phyloP scores from a whole-genome alignment of 495 filamentous ascomycete species.

The Pseudomonodictys pantanalensis region DNA sequence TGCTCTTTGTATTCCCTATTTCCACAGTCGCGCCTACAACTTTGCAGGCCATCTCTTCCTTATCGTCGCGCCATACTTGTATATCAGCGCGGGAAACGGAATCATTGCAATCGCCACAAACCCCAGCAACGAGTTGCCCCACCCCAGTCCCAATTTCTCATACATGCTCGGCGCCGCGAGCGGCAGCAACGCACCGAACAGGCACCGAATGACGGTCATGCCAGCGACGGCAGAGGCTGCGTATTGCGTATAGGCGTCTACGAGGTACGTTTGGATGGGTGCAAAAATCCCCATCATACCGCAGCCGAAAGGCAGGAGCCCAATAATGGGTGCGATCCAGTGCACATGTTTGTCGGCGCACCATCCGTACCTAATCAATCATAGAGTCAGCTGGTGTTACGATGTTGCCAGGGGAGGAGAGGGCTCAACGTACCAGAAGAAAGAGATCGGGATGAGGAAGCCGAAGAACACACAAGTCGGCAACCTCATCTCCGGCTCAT shows the following conservation, averaged over 20 bases:
- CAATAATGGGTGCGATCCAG: conserved; percentile 54
- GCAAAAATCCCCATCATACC: conserved; percentile 48
- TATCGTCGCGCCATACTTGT: conserved; percentile 33
- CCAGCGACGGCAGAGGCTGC: conserved; percentile 43
- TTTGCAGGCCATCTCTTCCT: conserved; percentile 31
- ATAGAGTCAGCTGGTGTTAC: neutral
- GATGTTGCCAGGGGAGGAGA: neutral
- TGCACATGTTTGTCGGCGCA: conserved; percentile 22
- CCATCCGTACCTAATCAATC: conserved; percentile 27
- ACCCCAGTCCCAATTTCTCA: conserved; percentile 43
- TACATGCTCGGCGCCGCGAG: conserved; percentile 53
- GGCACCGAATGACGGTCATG: conserved; percentile 50
- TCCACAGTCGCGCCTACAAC: neutral
- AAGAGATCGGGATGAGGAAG: conserved; percentile 26
- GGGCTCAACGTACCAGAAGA: conserved; percentile 25
- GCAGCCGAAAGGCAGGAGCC: conserved; percentile 52
- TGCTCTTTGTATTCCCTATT: too few relatives aligned
- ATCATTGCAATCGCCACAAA: conserved; percentile 45
- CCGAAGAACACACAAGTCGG: conserved; percentile 31
- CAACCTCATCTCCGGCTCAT: conserved; percentile 33
- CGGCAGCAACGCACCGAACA: conserved; percentile 51
- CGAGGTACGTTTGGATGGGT: conserved; percentile 40
- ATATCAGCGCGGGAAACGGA: conserved; percentile 40
- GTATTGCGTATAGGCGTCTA: conserved; percentile 38
- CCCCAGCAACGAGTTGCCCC: conserved; percentile 49